Evolutionary conservation across 106 monocot species (phyloP).

Genomic region (Dioscorea alata): DNA sequence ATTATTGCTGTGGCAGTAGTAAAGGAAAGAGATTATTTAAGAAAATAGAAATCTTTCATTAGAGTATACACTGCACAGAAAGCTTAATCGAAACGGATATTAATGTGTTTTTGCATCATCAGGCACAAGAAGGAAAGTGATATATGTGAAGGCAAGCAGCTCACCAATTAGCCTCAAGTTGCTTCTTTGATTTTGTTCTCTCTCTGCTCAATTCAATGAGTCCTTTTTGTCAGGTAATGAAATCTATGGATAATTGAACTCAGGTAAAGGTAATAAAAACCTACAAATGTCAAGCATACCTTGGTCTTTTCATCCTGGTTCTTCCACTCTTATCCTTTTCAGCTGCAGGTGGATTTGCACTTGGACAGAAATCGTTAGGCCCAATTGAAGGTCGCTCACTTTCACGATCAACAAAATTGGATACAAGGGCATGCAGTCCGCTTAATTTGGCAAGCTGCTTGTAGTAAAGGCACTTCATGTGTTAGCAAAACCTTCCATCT

Average conservation of each 20-base stretch:
- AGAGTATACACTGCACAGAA: too few relatives aligned
- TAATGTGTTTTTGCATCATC: too few relatives aligned
- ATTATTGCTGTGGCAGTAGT: not conserved
- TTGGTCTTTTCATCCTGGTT: constrained; percentile 18
- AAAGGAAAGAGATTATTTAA: not conserved
- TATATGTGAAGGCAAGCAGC: too few relatives aligned
- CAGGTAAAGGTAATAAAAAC: too few relatives aligned
- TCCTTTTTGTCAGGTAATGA: too few relatives aligned
- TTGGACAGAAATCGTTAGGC: constrained; percentile 61
- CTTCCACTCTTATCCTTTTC: constrained; percentile 4
- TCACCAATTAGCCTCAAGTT: too few relatives aligned
- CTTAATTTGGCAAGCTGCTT: constrained; percentile 53
- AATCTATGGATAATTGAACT: too few relatives aligned
- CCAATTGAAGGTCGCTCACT: constrained; percentile 75
- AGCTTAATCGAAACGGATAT: too few relatives aligned
- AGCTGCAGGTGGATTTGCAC: constrained; percentile 13
- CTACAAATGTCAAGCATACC: constrained; percentile 16
- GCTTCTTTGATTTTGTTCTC: not conserved
- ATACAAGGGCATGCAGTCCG: constrained; percentile 63
- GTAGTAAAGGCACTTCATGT: constrained; percentile 49
- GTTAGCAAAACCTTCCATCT: constrained; percentile 84
- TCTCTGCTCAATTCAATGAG: not conserved
- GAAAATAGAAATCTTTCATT: too few relatives aligned
- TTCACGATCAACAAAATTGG: constrained; percentile 89
- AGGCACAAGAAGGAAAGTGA: too few relatives aligned